Evolutionary conservation across 2,329 filamentous ascomycete genomes (phyloP).

Genomic region (Malbranchea cinnamomea): DNA sequence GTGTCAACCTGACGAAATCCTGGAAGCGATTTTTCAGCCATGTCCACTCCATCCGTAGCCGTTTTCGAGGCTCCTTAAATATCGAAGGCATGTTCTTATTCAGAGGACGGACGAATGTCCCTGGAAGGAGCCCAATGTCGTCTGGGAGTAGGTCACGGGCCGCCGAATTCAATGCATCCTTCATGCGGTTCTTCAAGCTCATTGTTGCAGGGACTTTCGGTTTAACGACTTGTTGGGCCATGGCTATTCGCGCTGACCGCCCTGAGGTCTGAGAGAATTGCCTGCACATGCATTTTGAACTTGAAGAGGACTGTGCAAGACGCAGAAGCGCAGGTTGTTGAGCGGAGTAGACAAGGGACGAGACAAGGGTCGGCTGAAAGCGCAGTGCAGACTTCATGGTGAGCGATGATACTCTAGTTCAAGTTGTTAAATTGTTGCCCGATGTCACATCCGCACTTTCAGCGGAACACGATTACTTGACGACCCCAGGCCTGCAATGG

Average conservation of each 20-base stretch:
- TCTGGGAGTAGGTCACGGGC: slow-evolving; percentile 22
- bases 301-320: slow-evolving; percentile 5
- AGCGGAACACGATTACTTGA: too few relatives aligned
- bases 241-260: slow-evolving; percentile 9
- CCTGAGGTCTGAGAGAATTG: slow-evolving; percentile 21
- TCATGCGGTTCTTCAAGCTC: slow-evolving; percentile 23
- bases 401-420: slow-evolving; percentile 5
- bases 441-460: slow-evolving; percentile 2
- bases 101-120: slow-evolving; percentile 25
- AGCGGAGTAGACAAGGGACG: slow-evolving; percentile 10
- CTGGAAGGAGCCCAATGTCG: slow-evolving; percentile 32
- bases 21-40: slow-evolving; percentile 21
- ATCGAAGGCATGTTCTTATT: slow-evolving; percentile 27
- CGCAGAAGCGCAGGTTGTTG: slow-evolving; percentile 1
- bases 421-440: too few relatives aligned
- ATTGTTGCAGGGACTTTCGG: slow-evolving; percentile 21
- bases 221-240: slow-evolving; percentile 13
- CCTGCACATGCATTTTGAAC: slow-evolving; percentile 17
- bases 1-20: slow-evolving; percentile 20
- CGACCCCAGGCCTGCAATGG: too few relatives aligned
- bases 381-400: slow-evolving; percentile 21
- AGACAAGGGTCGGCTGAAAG: slow-evolving; percentile 13
- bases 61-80: slow-evolving; percentile 22
- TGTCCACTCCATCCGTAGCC: slow-evolving; percentile 26
- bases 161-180: slow-evolving; percentile 14